A percentile compares a stretch with the other conserved stretches of the same genome.
Conservation (phyloP, 352 stramenopile species). For the Pythium scleroteichum region DNA sequence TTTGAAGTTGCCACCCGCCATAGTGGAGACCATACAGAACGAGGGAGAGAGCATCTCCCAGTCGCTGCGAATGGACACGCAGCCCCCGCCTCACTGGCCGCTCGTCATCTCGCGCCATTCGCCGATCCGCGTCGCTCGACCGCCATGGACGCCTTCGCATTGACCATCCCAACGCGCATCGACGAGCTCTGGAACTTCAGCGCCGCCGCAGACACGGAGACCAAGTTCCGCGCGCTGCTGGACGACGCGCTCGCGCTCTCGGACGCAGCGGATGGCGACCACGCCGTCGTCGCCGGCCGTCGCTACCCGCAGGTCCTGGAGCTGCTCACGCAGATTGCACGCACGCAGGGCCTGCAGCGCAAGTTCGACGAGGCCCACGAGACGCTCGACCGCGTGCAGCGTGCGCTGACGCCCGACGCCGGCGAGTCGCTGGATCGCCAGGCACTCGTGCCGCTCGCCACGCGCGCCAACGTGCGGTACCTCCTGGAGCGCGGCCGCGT, state of each 20-base stretch:
- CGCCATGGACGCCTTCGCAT: conserved; percentile 12
- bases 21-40: no score
- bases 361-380: conserved; percentile 26
- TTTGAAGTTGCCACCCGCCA: no score
- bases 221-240: conserved; percentile 13
- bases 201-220: conserved; percentile 8
- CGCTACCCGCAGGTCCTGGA: conserved; percentile 11
- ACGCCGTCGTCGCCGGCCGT: neutral
- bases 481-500: conserved; percentile 29
- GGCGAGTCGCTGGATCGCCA: neutral
- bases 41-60: no score
- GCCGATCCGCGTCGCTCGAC: no score
- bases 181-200: conserved; percentile 19
- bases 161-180: conserved; percentile 1
- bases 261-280: neutral
- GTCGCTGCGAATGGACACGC: no score
- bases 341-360: conserved; percentile 24
- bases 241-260: conserved; percentile 6
- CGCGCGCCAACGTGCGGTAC: conserved; percentile 23
- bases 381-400: conserved; percentile 21
- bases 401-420: neutral
- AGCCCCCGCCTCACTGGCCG: no score
- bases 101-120: no score
- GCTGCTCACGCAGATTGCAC: conserved; percentile 30
- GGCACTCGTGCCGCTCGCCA: neutral